phyloP scores from a whole-genome alignment of 2,329 filamentous ascomycete species.

The Colletotrichum incanum region DNA sequence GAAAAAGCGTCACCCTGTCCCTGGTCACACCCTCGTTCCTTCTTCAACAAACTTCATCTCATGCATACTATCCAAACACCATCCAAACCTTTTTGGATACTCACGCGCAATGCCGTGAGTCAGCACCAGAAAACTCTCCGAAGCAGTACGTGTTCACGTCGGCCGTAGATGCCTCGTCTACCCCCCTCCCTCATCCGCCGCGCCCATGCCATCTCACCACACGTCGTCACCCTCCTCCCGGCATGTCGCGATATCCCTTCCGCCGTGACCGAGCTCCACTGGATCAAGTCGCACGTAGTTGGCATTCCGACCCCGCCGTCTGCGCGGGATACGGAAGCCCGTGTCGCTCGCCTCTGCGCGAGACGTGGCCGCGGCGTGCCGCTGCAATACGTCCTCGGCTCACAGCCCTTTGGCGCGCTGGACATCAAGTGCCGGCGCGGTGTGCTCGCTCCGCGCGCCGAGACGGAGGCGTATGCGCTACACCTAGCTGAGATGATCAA shows the following conservation, averaged over 20 bases:
- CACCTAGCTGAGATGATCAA: constrained; percentile 65
- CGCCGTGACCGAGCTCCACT: constrained; percentile 79
- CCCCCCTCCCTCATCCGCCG: constrained; percentile 69
- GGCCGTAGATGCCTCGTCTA: constrained; percentile 73
- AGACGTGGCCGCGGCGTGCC: constrained; percentile 76
- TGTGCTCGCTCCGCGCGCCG: constrained; percentile 88
- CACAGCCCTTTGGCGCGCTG: constrained; percentile 88
- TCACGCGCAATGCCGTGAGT: neutral
- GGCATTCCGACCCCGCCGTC: constrained; percentile 41
- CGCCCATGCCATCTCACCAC: constrained; percentile 68
- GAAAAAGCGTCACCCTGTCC: constrained; percentile 7
- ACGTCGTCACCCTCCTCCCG: constrained; percentile 74
- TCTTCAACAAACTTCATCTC: constrained; percentile 9
- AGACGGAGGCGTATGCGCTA: constrained; percentile 79
- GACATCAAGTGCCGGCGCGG: constrained; percentile 83
- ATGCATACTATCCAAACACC: neutral
- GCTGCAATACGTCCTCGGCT: constrained; percentile 90
- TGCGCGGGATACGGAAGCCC: constrained; percentile 1
- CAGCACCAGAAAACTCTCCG: neutral
- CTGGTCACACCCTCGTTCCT: neutral
- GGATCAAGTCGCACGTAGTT: constrained; percentile 76
- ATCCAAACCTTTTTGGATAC: neutral
- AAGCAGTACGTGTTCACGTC: neutral
- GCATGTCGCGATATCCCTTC: constrained; percentile 75
- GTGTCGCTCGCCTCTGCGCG: constrained; percentile 58